A percentile compares a stretch with the other conserved stretches of the same genome.
Conservation (phyloP, 495 filamentous ascomycete genomes). For the Rusavskia elegans region DNA sequence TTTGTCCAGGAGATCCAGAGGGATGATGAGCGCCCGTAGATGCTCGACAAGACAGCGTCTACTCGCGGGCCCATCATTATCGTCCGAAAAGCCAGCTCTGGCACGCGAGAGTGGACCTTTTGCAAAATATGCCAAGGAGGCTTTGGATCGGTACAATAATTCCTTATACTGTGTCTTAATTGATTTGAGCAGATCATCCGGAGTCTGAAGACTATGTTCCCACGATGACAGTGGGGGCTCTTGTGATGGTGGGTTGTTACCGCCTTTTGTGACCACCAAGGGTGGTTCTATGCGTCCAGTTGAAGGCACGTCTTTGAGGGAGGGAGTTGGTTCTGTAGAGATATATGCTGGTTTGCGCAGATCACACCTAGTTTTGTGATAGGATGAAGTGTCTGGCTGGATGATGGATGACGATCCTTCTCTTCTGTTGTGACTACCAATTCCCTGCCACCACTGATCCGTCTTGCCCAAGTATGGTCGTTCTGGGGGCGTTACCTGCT, state of each 20-base stretch:
- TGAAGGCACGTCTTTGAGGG: neutral
- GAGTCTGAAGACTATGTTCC: slow-evolving; percentile 6
- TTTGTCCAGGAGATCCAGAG: slow-evolving; percentile 62
- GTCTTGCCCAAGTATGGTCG: slow-evolving; percentile 1
- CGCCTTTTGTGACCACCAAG: neutral
- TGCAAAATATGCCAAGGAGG: slow-evolving; percentile 89
- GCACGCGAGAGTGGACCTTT: slow-evolving; percentile 90
- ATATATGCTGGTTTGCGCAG: neutral
- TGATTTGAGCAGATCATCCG: slow-evolving; percentile 49
- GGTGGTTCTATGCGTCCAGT: neutral
- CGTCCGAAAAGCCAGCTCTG: slow-evolving; percentile 52
- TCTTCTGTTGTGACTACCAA: neutral
- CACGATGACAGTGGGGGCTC: slow-evolving; percentile 9
- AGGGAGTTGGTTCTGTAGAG: neutral
- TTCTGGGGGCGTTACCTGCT: neutral
- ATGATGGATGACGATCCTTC: neutral
- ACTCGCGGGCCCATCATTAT: slow-evolving; percentile 14
- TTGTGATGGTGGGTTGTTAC: slow-evolving; percentile 1
- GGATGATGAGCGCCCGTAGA: slow-evolving; percentile 53
- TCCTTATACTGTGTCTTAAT: slow-evolving; percentile 70
- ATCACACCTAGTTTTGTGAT: neutral
- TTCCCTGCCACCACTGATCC: slow-evolving; percentile 23
- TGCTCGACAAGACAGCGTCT: slow-evolving; percentile 43
- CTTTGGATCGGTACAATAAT: slow-evolving; percentile 59
- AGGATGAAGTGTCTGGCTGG: neutral